These are phyloP conservation scores for Coemansia sp. DNA, from an alignment of 192 early-diverging fungal species.

Conservation along the genomic window DNA sequence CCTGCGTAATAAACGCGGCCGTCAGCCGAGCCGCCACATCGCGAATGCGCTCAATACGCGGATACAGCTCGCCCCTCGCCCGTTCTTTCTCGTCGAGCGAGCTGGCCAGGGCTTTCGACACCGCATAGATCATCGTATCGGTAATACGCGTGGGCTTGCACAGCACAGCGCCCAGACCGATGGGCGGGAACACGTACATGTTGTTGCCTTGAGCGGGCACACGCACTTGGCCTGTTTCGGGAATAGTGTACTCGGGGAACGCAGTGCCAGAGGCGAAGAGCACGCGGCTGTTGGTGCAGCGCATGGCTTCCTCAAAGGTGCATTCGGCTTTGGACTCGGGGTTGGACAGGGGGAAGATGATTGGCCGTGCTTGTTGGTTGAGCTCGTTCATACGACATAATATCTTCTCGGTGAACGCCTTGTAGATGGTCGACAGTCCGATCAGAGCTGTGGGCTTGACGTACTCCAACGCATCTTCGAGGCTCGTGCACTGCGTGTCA, in stretches of 20 bases:
- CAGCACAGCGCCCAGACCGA: conserved; percentile 83
- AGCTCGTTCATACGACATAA: conserved; percentile 73
- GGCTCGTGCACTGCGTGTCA: conserved; percentile 68
- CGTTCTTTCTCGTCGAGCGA: conserved; percentile 71
- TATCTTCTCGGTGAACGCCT: conserved; percentile 71
- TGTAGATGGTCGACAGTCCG: conserved; percentile 77
- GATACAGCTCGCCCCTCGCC: conserved; percentile 73
- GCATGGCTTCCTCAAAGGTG: conserved; percentile 87
- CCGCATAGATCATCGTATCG: conserved; percentile 79
- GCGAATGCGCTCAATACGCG: conserved; percentile 77
- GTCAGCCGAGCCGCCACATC: conserved; percentile 79
- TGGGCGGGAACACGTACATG: conserved; percentile 96
- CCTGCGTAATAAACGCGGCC: conserved; percentile 67
- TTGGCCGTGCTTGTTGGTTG: conserved; percentile 63
- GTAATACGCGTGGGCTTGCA: conserved; percentile 71
- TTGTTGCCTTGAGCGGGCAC: conserved; percentile 89
- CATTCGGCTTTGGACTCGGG: conserved; percentile 90
- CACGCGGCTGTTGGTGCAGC: conserved; percentile 71
- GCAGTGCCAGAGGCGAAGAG: conserved; percentile 91
- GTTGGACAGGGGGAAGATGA: conserved; percentile 89
- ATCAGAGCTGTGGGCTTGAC: conserved; percentile 89
- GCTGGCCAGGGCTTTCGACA: conserved; percentile 73
- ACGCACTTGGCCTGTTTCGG: conserved; percentile 43
- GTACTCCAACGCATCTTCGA: conserved; percentile 78
- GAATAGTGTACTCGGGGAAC: conserved; percentile 75